Percentiles rank a stretch among this genome's conserved stretches.
Evolutionary conservation across 176 grass and related monocot genomes (phyloP).

Genomic region (Cenchrus purpureus): DNA sequence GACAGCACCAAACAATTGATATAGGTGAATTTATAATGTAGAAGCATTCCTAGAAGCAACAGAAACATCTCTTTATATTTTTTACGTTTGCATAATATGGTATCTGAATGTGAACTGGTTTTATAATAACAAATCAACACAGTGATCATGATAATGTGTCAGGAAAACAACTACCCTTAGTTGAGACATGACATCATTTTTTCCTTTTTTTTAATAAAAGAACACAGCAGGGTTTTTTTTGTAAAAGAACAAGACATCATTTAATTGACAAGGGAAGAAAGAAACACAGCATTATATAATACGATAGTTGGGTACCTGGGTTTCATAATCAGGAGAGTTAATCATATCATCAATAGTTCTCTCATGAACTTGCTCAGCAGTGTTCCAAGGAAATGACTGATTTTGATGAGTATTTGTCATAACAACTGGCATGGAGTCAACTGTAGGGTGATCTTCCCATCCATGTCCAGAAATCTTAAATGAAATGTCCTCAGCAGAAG

Average conservation of each 20-base stretch:
- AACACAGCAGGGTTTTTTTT: too few relatives aligned
- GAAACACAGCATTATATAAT: not conserved
- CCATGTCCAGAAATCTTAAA: conserved; percentile 23
- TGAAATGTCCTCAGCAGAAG: conserved; percentile 11
- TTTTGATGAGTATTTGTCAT: conserved; percentile 24
- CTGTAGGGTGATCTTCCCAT: conserved; percentile 37
- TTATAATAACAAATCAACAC: not conserved
- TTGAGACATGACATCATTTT: not conserved
- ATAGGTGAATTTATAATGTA: not conserved
- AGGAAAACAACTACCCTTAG: not conserved
- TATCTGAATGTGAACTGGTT: not conserved
- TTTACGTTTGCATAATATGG: not conserved
- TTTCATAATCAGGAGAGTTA: conserved; percentile 41
- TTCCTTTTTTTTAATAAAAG: too few relatives aligned
- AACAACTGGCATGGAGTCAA: not conserved
- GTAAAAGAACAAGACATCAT: not conserved
- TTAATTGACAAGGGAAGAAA: not conserved
- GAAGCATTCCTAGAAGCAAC: conserved; percentile 18
- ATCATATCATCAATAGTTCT: not conserved
- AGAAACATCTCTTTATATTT: conserved; percentile 11
- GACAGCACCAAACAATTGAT: not conserved
- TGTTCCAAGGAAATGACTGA: not conserved
- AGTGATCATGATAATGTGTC: not conserved
- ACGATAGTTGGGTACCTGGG: conserved; percentile 38
- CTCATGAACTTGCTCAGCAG: not conserved